A percentile compares a stretch with the other conserved stretches of the same genome.
Conservation (phyloP, 352 stramenopile species). For the Phytophthora citricola region DNA sequence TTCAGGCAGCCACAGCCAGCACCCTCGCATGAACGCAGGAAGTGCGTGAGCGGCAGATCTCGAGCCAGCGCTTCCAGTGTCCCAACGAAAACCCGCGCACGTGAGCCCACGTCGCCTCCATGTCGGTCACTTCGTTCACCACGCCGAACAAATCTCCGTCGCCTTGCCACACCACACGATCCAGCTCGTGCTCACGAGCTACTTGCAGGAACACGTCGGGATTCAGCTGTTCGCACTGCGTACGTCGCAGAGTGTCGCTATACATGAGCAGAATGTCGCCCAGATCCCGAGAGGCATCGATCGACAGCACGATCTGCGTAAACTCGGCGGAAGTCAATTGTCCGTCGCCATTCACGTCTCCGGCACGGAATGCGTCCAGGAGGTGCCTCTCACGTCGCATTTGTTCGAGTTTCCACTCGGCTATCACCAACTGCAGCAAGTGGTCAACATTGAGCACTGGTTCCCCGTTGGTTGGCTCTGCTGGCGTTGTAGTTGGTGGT, state of each 20-base stretch:
- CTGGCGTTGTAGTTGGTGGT: background rate
- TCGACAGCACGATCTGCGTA: conserved; percentile 78
- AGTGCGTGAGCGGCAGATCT: conserved; percentile 57
- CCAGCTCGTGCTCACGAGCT: conserved; percentile 77
- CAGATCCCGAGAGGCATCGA: conserved; percentile 69
- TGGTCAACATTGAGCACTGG: conserved; percentile 74
- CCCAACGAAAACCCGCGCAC: conserved; percentile 72
- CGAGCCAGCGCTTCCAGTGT: conserved; percentile 68
- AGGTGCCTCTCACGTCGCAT: conserved; percentile 68
- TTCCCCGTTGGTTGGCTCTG: conserved; percentile 11
- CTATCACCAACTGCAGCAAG: conserved; percentile 66
- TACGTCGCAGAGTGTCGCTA: conserved; percentile 78
- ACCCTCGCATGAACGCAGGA: conserved; percentile 71
- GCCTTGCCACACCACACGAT: conserved; percentile 71
- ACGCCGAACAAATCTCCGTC: conserved; percentile 75
- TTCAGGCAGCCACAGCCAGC: conserved; percentile 84
- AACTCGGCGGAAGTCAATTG: conserved; percentile 82
- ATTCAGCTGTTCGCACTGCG: conserved; percentile 59
- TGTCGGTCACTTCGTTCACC: conserved; percentile 67
- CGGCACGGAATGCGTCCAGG: conserved; percentile 75
- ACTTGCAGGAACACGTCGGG: conserved; percentile 75
- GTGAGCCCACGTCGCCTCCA: conserved; percentile 68
- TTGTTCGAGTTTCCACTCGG: conserved; percentile 79
- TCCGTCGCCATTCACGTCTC: conserved; percentile 83
- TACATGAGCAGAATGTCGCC: conserved; percentile 85